Conservation (phyloP, 768 basidiomycete species). For the Lentinula guzmanii region DNA sequence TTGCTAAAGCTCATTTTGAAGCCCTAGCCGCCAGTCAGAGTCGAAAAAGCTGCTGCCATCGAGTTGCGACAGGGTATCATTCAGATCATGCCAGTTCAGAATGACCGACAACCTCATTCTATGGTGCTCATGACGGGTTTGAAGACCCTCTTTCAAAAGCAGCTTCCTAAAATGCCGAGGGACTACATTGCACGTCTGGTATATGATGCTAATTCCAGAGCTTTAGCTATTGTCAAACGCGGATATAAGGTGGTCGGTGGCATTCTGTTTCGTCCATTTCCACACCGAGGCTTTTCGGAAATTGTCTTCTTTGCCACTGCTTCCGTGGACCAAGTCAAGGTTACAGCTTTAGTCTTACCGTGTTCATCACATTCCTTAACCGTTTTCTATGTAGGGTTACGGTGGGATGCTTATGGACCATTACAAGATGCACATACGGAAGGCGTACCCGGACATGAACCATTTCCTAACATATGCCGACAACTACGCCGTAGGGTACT, state of each 20-base stretch:
- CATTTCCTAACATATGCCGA: constrained; percentile 98
- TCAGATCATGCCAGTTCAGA: constrained; percentile 76
- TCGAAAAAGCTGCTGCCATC: constrained; percentile 72
- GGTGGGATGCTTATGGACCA: constrained; percentile 98
- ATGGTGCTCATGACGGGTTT: constrained; percentile 88
- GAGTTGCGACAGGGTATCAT: constrained; percentile 85
- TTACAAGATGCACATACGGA: constrained; percentile 88
- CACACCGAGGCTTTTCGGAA: constrained; percentile 91
- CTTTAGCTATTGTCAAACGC: constrained; percentile 89
- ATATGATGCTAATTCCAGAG: constrained; percentile 87
- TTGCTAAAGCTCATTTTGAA: constrained; percentile 7
- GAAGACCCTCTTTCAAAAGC: constrained; percentile 95
- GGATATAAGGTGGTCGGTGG: constrained; percentile 97
- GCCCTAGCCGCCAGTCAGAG: constrained; percentile 43
- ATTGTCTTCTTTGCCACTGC: constrained; percentile 99
- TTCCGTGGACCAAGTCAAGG: constrained; percentile 96
- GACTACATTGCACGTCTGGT: constrained; percentile 97
- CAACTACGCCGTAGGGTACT: constrained; percentile 98
- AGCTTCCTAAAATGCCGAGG: constrained; percentile 97
- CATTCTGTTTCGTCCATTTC: constrained; percentile 95
- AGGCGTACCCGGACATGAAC: constrained; percentile 80
- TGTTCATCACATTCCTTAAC: neutral
- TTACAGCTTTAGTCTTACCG: constrained; percentile 20
- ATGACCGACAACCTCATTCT: constrained; percentile 71
- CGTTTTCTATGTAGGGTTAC: constrained; percentile 61